Evolutionary conservation across 2,329 filamentous ascomycete genomes (phyloP), one percentile per base, ranked within the genome.

Genomic region (Verticillium klebahnii): DNA sequence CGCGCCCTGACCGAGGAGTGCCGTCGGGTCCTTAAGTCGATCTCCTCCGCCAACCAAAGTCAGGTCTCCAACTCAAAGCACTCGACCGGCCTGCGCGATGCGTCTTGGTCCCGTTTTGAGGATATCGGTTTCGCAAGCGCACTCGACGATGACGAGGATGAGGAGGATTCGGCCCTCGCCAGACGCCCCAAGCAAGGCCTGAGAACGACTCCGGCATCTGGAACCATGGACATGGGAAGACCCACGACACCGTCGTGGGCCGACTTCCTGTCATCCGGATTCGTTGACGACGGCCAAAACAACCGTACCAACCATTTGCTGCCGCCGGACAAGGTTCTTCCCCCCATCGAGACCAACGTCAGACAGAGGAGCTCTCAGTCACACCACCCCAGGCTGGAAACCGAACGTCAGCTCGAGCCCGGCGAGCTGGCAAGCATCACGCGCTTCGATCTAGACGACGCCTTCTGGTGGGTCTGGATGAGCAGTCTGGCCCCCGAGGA

Each of bases 381-480:
- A 0, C 91, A 96, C 72, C 84, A 82, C 61, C 87, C 89, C 54
- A 84, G 87, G 62, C 78, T 92, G n/a, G 88, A 93, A 66, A 83
- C 82, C 15, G 87, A 91, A 60, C 77, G 77, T 29, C 81, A 86
- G 50, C 80, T 97, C 0, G 93, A 97, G 66, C 95, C 94, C 0
- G 95, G 93, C 59, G 95, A 99, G 80, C 83, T 99, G 62, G 95
- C 95, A 34, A 98, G 93, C 72, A 97, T 99, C 71, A 90, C 86
- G 29, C 85, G 85, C 40, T 85, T 98, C 62, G 89, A 95, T 65
- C 82, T 99, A 5, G 95, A 99, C 69, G 94, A 98, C 73, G 90
- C 93, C 1, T 99, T 99, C 75, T 99, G 95, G 95, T 98, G 95
- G 94, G 95, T 98, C 4, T 99, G 95, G 95, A 98, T 99, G 83